Conservation (phyloP, 768 basidiomycete genomes). For the Mycena amicta region DNA sequence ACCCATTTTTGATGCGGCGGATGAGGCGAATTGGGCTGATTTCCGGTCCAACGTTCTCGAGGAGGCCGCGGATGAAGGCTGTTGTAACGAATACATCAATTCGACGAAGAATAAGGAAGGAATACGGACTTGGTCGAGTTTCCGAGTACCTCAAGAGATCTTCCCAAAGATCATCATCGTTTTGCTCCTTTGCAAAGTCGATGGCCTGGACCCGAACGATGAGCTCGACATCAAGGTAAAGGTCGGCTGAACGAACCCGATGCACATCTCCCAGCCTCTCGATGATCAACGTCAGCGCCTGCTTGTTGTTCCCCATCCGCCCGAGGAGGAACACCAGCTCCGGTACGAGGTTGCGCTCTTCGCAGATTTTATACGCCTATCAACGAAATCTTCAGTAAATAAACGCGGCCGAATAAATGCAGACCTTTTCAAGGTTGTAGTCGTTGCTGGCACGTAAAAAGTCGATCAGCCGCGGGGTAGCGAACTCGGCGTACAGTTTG, state of each 20-base stretch:
- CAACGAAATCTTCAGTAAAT: no score
- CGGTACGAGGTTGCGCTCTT: slow-evolving; percentile 80
- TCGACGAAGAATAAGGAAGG: not conserved
- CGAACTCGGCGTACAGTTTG: slow-evolving; percentile 89
- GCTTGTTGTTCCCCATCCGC: slow-evolving; percentile 96
- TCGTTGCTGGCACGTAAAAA: slow-evolving; percentile 90
- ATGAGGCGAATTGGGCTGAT: slow-evolving; percentile 95
- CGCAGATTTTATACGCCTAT: slow-evolving; percentile 88
- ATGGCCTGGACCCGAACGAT: slow-evolving; percentile 64
- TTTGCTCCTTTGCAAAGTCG: slow-evolving; percentile 97
- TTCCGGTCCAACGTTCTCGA: slow-evolving; percentile 95
- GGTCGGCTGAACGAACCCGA: slow-evolving; percentile 50
- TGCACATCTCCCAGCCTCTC: slow-evolving; percentile 92
- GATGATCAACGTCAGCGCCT: slow-evolving; percentile 92
- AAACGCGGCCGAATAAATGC: no score
- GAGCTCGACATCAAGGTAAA: not conserved
- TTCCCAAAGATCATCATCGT: slow-evolving; percentile 97
- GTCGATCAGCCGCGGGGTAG: slow-evolving; percentile 77
- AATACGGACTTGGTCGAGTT: slow-evolving; percentile 74
- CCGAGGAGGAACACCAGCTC: slow-evolving; percentile 99
- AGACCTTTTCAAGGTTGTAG: slow-evolving; percentile 91
- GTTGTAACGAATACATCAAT: slow-evolving; percentile 1
- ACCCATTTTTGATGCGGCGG: slow-evolving; percentile 90
- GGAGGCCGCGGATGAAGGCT: slow-evolving; percentile 93
- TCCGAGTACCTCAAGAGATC: slow-evolving; percentile 94